Base-by-base conservation (phyloP, 306 rosid species). In the Adenanthera pavonina region DNA sequence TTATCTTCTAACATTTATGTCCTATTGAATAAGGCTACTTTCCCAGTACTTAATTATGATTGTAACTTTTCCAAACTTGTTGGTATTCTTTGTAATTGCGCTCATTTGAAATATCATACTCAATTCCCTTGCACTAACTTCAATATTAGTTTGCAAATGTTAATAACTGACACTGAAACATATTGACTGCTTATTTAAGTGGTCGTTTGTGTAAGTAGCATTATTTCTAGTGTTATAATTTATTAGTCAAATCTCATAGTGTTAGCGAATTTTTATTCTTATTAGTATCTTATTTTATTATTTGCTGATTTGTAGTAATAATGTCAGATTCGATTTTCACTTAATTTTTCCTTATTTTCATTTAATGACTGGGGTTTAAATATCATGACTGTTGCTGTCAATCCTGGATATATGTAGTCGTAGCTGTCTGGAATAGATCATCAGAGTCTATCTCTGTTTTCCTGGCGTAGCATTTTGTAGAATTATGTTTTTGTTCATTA, bases 1-100 rank as follows among this genome's bases (percentile, higher is more conserved):
- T 16, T 68, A 48, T 75, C 82, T 78, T 11, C 41, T 36, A 61
- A 51, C 62, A 43, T 59, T 46, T 8, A 25, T 8, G 33, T 47
- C 16, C 36, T 69, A 19, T 75, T 15, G 9, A 43, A 20, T 61
- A 53, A 16, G 17, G 62, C 62, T 56, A 34, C 34, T 77, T 38
- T 41, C 36, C 48, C 19, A 17, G 34, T n/a, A 41, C 34, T 52
- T 33, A 14, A 57, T 40, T 20, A 56, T n/a, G 19, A 46, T 15
- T 16, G 71, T 20, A 35, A 19, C 81, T 76, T 74, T 2, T 80
- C 20, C 20, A n/a, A 41, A 2, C 33, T 30, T 75, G 14, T 19
- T 79, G 25, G 34, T 61, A 62, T 15, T 6, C 71, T 6, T 7
- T 0, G 33, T 56, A 19, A 54, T 2, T 56, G 13, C 19, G 33